Percentiles rank a stretch among this genome's conserved stretches.
Conservation (phyloP, 805 yeast species). For the Saturnispora silvae region DNA sequence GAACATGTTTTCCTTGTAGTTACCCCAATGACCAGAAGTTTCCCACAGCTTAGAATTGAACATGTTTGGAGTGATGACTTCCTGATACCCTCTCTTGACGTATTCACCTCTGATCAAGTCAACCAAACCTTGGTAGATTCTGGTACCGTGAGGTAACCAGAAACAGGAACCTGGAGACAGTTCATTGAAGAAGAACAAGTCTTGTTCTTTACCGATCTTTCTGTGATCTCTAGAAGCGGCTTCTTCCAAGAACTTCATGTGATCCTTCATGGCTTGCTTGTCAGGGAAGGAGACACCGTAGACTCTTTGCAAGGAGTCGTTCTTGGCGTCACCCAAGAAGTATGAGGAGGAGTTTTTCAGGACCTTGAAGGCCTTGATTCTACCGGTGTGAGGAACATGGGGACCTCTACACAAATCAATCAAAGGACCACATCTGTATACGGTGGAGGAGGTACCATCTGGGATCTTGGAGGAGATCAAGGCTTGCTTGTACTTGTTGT, state of each 20-base stretch:
- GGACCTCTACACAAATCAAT: conserved; percentile 97
- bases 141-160: conserved; percentile 99
- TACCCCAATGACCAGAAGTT: conserved; percentile 97
- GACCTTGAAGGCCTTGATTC: conserved; percentile 86
- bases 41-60: conserved; percentile 96
- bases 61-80: conserved; percentile 98
- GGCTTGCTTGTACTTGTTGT: conserved; percentile 91
- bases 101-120: conserved; percentile 77
- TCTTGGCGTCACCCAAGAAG: conserved; percentile 84
- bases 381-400: conserved; percentile 95
- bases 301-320: conserved; percentile 93
- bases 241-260: conserved; percentile 87
- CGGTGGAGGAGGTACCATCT: conserved; percentile 92
- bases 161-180: conserved; percentile 96
- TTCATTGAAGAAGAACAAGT: conserved; percentile 89
- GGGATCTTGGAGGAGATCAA: conserved; percentile 83
- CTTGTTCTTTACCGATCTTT: conserved; percentile 93
- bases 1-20: conserved; percentile 96
- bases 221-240: conserved; percentile 96
- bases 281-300: conserved; percentile 99
- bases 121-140: conserved; percentile 84
- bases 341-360: conserved; percentile 94
- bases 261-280: conserved; percentile 90
- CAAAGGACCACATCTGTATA: conserved; percentile 94
- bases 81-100: conserved; percentile 90